Evolutionary conservation across 139 green algal species (phyloP).

Genomic region (Picochlorum sp.): DNA sequence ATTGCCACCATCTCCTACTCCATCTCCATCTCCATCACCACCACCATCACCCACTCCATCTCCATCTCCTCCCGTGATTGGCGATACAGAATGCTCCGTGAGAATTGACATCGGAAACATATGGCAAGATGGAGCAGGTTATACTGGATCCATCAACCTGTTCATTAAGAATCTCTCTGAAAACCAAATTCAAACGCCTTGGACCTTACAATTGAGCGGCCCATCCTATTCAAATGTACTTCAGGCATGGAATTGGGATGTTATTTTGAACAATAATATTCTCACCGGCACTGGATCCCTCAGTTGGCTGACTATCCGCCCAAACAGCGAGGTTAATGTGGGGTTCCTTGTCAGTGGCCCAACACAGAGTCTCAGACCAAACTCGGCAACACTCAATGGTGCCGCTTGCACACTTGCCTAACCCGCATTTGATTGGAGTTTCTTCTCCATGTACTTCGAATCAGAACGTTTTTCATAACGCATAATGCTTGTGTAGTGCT

Average conservation of each 20-base stretch:
- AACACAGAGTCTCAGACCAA: conserved; percentile 2
- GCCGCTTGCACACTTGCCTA: conserved; percentile 1
- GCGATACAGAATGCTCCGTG: neutral
- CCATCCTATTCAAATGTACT: neutral
- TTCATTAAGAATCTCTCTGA: conserved; percentile 2
- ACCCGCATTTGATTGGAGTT: neutral
- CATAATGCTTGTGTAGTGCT: no score
- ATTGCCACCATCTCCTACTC: neutral
- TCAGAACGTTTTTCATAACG: no score
- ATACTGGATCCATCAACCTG: conserved; percentile 1
- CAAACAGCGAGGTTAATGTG: neutral
- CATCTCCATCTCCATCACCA: neutral
- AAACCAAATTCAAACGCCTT: neutral
- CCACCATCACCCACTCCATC: neutral
- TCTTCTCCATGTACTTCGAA: no score
- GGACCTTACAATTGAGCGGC: neutral
- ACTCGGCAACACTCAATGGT: neutral
- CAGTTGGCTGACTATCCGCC: conserved; percentile 1
- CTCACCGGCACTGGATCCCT: neutral
- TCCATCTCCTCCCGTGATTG: neutral
- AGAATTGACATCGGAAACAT: conserved; percentile 1
- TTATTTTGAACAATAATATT: neutral
- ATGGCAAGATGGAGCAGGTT: neutral
- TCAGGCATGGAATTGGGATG: conserved; percentile 3
- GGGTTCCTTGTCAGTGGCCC: neutral